Base-by-base conservation (phyloP, 2,329 filamentous ascomycete species). In the Monosporascus sp. region DNA sequence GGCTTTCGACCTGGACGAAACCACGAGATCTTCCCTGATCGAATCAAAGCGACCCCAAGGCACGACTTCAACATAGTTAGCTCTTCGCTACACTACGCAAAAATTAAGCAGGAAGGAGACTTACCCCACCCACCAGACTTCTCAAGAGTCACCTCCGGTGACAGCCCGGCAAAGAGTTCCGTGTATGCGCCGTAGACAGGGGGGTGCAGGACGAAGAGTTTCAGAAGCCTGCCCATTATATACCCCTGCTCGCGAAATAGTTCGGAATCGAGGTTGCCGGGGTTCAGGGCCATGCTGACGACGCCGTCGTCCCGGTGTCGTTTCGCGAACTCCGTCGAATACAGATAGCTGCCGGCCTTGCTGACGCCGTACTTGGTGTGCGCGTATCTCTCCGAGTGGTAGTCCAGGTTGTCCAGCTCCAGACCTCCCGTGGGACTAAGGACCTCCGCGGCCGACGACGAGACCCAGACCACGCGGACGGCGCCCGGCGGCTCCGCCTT, bases 31-130 rank as follows among this genome's bases (percentile, higher is more conserved):
- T 18, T 62, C 57, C 15, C 70, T 60, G 14, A 71, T 61, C 8
- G 62, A 50, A 27, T 45, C 49, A 43, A 67, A 60, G n/a, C 69
- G 62, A 51, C 78, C 78, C 70, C 74, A 81, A 0, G 78, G 77
- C 20, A 76, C 65, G 14, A 80, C 66, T 68, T 38, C 17, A 39
- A 5, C 5, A 50, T 8, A 36, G 15, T 49, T 20, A 62, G 54
- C 31, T 0, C 5, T 46, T 46, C 14, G 43, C 11, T n/a, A n/a
- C 7, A 14, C 5, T 46, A 25, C 2, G 31, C 7, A 7, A n/a
- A 18, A 31, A 5, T 35, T 5, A n/a, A n/a, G 18, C 8, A 15
- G 18, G 18, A 20, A 14, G 8, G 17, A 43, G 24, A 46, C 43
- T 46, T 14, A 46, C 43, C 60, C 55, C 57, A 65, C 7, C 41